A percentile compares a stretch with the other conserved stretches of the same genome.
phyloP scores from a whole-genome alignment of 179 eudicot genomes.

The Sideroxylon spinosum region DNA sequence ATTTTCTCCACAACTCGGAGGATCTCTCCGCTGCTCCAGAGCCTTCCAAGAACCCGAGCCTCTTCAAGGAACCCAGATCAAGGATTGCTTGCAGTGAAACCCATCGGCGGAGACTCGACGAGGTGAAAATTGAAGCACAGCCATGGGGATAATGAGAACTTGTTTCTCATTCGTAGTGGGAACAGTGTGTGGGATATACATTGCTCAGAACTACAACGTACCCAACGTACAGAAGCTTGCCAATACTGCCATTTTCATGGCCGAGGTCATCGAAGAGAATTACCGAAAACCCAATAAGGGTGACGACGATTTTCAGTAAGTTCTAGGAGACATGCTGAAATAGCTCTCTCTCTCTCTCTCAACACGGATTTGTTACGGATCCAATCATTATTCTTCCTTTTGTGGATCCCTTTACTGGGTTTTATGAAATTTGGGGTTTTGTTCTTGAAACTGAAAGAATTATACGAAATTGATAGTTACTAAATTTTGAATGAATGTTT shows the following conservation, averaged over 20 bases:
- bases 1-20: too few species aligned
- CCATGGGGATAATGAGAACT: constrained; percentile 55
- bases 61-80: too few species aligned
- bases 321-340: not conserved
- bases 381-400: not conserved
- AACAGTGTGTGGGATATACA: constrained; percentile 49
- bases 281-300: constrained; percentile 61
- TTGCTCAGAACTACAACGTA: constrained; percentile 77
- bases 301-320: constrained; percentile 27
- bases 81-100: too few species aligned
- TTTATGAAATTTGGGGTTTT: not conserved
- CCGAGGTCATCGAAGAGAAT: constrained; percentile 53
- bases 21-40: too few species aligned
- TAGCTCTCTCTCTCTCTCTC: not conserved
- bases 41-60: too few species aligned
- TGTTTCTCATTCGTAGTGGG: constrained; percentile 56
- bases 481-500: not conserved
- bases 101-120: too few species aligned
- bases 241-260: constrained; percentile 41
- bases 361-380: not conserved
- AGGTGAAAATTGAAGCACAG: not conserved
- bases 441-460: not conserved
- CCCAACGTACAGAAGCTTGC: constrained; percentile 61
- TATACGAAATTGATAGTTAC: not conserved
- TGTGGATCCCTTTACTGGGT: not conserved